Conservation (phyloP, 1,139 yeast genomes). For the Geotrichum carabidarum region DNA sequence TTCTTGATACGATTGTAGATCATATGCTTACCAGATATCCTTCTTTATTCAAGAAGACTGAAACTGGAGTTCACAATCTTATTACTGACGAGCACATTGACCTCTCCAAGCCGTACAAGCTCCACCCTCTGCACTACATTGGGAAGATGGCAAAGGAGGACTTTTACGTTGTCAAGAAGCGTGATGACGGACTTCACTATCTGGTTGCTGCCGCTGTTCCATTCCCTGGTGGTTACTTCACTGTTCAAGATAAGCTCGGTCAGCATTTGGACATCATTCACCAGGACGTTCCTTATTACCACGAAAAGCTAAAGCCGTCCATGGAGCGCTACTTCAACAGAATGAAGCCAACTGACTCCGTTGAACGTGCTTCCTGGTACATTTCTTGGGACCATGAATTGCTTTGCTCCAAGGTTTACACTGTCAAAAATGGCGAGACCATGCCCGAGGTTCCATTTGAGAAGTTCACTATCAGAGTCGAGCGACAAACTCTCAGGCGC, state of each 20-base stretch:
- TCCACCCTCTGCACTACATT: conserved; percentile 57
- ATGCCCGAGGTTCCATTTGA: conserved; percentile 35
- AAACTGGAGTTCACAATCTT: conserved; percentile 53
- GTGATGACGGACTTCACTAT: conserved; percentile 56
- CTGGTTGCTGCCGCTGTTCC: conserved; percentile 72
- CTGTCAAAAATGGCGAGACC: conserved; percentile 44
- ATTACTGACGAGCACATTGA: conserved; percentile 58
- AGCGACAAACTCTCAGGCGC: conserved; percentile 62
- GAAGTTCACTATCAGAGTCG: conserved; percentile 55
- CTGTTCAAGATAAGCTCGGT: conserved; percentile 56
- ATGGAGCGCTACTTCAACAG: conserved; percentile 72
- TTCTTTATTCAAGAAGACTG: conserved; percentile 50
- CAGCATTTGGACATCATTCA: conserved; percentile 60
- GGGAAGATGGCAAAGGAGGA: conserved; percentile 73
- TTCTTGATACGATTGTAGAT: conserved; percentile 56
- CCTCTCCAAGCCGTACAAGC: conserved; percentile 54
- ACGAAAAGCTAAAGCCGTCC: conserved; percentile 57
- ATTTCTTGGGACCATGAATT: conserved; percentile 67
- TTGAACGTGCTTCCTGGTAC: conserved; percentile 73
- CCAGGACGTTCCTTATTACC: conserved; percentile 66
- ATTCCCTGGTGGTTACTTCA: conserved; percentile 73
- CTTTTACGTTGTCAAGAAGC: conserved; percentile 53
- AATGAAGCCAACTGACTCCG: conserved; percentile 55
- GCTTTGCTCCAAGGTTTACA: conserved; percentile 44
- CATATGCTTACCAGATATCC: conserved; percentile 64